Base-by-base conservation (phyloP, 192 early-diverging fungal species). In the Chytriomyces hyalinus region DNA sequence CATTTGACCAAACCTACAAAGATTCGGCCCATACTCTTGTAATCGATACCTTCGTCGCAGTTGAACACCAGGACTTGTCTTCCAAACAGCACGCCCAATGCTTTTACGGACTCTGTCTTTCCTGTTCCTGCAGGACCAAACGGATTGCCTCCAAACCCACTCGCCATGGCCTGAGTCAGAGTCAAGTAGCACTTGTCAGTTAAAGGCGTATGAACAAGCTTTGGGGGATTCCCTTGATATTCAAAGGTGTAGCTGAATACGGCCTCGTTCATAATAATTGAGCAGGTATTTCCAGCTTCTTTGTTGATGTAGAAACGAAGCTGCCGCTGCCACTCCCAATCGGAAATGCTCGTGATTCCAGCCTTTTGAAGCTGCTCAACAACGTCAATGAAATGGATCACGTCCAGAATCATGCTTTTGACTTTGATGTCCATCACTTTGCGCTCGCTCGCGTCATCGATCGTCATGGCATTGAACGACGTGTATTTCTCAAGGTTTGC, bases 11-110 rank as follows among this genome's bases (percentile, higher is more conserved):
- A 59, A 43, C 88, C 88, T 70, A 89, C 85, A 77, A 90, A 90
- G n/a, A 90, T 90, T 46, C 88, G 24, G 4, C 87, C 88, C 85
- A 90, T 90, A 66, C 85, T 87, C 66, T 90, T 89, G 76, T 90
- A 90, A 71, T 90, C 88, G 57, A 90, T 89, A 4, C 88, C 88
- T 78, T 90, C 88, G 62, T 90, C 88, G 73, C 88, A 90, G 75
- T 90, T 90, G 77, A 90, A 90, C 11, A 90, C 88, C 2, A 90
- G 81, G 1, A 88, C 87, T 77, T 90, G 88, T 51, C 88, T 61
- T 64, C 88, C 88, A 76, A 90, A 87, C 17, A 90, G 71, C 22
- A 84, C 84, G 5, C 87, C 88, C 0, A 89, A 73, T 1, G 88
- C 88, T 73, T 89, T 89, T 0, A 89, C 88, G 0, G 88, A 89